Evolutionary conservation across 345 rosid genomes (phyloP).

Genomic region (Balakata baccata): DNA sequence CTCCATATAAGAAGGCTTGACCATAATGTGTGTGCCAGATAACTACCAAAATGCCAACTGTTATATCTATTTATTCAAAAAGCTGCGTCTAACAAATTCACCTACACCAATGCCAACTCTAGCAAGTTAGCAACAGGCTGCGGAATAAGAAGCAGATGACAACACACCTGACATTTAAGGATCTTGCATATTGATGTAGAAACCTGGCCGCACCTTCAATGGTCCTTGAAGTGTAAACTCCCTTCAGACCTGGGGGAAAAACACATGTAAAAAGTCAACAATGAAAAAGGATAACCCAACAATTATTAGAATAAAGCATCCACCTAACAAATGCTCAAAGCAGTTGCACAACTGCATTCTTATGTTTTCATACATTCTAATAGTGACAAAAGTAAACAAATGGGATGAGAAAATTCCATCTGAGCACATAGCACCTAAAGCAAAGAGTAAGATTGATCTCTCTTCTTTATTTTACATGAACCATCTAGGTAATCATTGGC

Average conservation of each 20-base stretch:
- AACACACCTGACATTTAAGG: constrained; percentile 48
- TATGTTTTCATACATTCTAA: not conserved
- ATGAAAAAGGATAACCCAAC: constrained; percentile 2
- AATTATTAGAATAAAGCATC: constrained; percentile 1
- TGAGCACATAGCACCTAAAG: not conserved
- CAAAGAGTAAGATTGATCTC: not conserved
- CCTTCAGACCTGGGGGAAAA: constrained; percentile 53
- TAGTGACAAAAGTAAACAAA: not conserved
- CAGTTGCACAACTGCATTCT: not conserved
- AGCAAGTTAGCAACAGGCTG: not conserved
- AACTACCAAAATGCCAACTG: not conserved
- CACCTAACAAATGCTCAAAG: constrained; percentile 6
- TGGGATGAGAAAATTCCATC: not conserved
- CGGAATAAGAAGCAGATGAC: constrained; percentile 1
- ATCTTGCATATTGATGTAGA: constrained; percentile 59
- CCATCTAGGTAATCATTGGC: not conserved
- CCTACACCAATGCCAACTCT: not conserved
- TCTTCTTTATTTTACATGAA: not conserved
- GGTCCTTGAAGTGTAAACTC: constrained; percentile 68
- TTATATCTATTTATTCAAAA: not conserved
- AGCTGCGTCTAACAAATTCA: not conserved
- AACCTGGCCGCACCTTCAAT: constrained; percentile 58
- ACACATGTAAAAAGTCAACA: constrained; percentile 15
- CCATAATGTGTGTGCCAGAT: not conserved
- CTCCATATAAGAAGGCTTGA: not conserved